These are phyloP conservation scores for Atkinsonella texensis DNA, from an alignment of 2,329 filamentous ascomycete species.

Conservation along the genomic window DNA sequence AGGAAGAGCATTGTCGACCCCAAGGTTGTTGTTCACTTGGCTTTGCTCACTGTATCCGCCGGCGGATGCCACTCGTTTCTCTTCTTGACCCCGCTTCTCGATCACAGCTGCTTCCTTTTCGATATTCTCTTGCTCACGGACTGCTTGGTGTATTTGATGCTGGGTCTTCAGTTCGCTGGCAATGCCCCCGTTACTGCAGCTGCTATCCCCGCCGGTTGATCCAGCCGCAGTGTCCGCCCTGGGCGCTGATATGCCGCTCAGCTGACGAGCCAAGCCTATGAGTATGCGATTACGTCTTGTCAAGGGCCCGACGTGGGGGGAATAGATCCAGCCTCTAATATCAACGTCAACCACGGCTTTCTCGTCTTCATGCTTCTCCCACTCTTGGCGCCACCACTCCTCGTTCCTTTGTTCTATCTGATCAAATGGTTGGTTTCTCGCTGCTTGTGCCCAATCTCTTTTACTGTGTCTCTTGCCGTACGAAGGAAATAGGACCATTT, in stretches of 20 bases:
- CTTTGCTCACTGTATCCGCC: constrained; percentile 64
- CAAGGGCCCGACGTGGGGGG: constrained; percentile 73
- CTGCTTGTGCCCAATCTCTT: constrained; percentile 23
- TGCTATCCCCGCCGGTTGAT: constrained; percentile 4
- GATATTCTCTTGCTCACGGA: constrained; percentile 52
- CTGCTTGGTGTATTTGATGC: constrained; percentile 29
- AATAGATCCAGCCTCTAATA: constrained; percentile 90
- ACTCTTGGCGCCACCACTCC: constrained; percentile 67
- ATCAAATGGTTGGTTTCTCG: constrained; percentile 17
- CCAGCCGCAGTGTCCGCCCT: constrained; percentile 23
- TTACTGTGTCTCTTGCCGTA: constrained; percentile 68
- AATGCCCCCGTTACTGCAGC: background rate
- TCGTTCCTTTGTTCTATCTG: constrained; percentile 42
- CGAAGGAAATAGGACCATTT: constrained; percentile 91
- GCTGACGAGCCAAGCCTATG: constrained; percentile 71
- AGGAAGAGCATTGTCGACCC: constrained; percentile 20
- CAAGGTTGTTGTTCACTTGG: constrained; percentile 28
- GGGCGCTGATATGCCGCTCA: constrained; percentile 75
- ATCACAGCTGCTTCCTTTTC: constrained; percentile 67
- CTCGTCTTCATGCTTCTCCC: constrained; percentile 69
- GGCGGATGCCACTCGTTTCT: constrained; percentile 56
- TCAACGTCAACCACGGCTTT: constrained; percentile 87
- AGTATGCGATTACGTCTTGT: constrained; percentile 77
- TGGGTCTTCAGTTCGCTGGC: constrained; percentile 12
- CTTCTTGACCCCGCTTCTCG: constrained; percentile 55